Base-by-base conservation (phyloP, 1,139 yeast species). In the Suhomyces taliae region DNA sequence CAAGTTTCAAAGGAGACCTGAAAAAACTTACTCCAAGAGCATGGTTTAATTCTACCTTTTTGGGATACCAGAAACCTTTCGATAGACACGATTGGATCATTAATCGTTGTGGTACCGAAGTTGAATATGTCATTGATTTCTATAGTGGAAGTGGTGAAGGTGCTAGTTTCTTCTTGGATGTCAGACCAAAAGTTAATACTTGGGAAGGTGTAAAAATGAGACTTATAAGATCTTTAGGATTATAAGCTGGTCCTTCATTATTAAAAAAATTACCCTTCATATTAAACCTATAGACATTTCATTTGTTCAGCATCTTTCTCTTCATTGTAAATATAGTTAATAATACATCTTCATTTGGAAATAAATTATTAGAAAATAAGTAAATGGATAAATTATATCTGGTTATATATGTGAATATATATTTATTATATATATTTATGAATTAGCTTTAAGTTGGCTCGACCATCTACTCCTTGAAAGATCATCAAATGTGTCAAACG, bases 81-180 rank as follows among this genome's bases (percentile, higher is more conserved):
- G 99, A 93, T 67, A 79, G 99, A 58, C 99, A 93, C 64, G 99
- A 93, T 67, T 93, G 99, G 99, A 73, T 79, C 10, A 78, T 93
- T n/a, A 85, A 87, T 59, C 74, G 98, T 45, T 89, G 97, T 65
- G 98, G 98, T 2, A 78, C 72, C 12, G 78, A 79, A 46, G 79
- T 93, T 14, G 97, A 90, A 46, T 93, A 93, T 59, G 97, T 93
- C 39, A 91, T 93, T 61, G 99, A 93, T 65, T 93, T 90, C 64
- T 93, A 93, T 66, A 69, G 86, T 11, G 88, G 89, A 8, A 78
- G 78, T 46, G 79, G 81, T 2, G 74, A 75, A 29, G 63, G 72
- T 66, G 68, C 90, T 81, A 79, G 85, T 51, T 87, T 91, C 53
- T 87, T 78, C 59, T 69, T 93, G 45, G 99, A 93, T 61, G 98